A percentile compares a stretch with the other conserved stretches of the same genome.
phyloP scores from a whole-genome alignment of 2,329 filamentous ascomycete genomes.

The Neonectria punicea region DNA sequence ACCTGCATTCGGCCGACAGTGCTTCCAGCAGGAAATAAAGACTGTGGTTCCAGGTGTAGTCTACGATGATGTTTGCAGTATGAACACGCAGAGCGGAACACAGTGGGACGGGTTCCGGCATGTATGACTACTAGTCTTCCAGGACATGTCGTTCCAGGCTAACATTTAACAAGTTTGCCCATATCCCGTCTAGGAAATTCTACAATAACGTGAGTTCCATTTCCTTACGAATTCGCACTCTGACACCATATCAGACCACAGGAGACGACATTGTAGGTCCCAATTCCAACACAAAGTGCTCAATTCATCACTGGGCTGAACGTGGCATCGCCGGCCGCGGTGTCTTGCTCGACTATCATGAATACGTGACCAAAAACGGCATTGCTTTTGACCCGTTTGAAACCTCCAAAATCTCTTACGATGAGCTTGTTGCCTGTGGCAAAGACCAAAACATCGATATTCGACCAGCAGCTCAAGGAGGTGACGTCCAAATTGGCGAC shows the following conservation, averaged over 20 bases:
- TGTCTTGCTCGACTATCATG: constrained; percentile 63
- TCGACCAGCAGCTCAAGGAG: constrained; percentile 44
- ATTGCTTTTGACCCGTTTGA: constrained; percentile 53
- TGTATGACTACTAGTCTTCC: neutral
- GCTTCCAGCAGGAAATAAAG: neutral
- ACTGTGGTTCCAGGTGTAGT: neutral
- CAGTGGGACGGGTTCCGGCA: constrained; percentile 9
- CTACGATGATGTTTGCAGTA: neutral
- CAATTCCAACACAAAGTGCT: neutral
- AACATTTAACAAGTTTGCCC: neutral
- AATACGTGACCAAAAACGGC: constrained; percentile 53
- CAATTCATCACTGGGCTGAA: neutral
- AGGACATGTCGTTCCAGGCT: neutral
- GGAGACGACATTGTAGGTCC: neutral
- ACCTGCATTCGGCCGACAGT: constrained; percentile 2
- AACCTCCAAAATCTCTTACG: constrained; percentile 54
- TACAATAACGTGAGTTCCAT: neutral
- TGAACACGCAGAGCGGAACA: constrained; percentile 13
- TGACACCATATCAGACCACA: neutral
- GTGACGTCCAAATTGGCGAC: constrained; percentile 52
- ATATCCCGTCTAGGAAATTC: neutral
- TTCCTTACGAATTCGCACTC: neutral
- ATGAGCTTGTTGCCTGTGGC: constrained; percentile 56
- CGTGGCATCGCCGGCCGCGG: constrained; percentile 61
- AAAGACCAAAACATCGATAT: constrained; percentile 54